Conservation (phyloP, 768 basidiomycete genomes). For the Rhodocollybia butyracea region DNA sequence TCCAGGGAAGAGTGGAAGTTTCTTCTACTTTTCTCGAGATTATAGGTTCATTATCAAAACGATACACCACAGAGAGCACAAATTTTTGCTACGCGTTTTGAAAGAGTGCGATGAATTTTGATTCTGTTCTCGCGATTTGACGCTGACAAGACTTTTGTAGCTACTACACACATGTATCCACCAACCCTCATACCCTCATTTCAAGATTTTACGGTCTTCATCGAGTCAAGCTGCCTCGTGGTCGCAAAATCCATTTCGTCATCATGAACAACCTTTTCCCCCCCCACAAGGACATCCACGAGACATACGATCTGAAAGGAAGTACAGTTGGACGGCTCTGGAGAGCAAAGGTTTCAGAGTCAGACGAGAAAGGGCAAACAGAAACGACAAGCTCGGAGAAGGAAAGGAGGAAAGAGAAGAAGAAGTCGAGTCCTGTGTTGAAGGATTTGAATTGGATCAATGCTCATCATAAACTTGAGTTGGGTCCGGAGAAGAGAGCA, state of each 20-base stretch:
- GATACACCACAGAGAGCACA: conserved; percentile 91
- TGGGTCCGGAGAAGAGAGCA: conserved; percentile 96
- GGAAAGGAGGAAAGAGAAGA: conserved; percentile 63
- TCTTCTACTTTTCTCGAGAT: conserved; percentile 98
- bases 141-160: neutral
- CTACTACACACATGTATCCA: conserved; percentile 83
- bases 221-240: conserved; percentile 92
- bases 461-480: conserved; percentile 67
- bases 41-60: conserved; percentile 99
- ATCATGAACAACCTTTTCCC: conserved; percentile 99
- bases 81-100: conserved; percentile 84
- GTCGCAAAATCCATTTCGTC: conserved; percentile 96
- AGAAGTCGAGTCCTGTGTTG: conserved; percentile 83
- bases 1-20: conserved; percentile 96
- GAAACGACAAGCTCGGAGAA: neutral
- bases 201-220: conserved; percentile 97
- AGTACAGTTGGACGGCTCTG: conserved; percentile 79
- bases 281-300: conserved; percentile 94
- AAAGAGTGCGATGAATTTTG: conserved; percentile 30
- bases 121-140: neutral
- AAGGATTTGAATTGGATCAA: conserved; percentile 98
- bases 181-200: conserved; percentile 90
- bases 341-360: neutral
- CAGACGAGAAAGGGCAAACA: conserved; percentile 5
- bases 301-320: conserved; percentile 96